phyloP scores from a whole-genome alignment of 257 asterid species.

The Voacanga thouarsii region DNA sequence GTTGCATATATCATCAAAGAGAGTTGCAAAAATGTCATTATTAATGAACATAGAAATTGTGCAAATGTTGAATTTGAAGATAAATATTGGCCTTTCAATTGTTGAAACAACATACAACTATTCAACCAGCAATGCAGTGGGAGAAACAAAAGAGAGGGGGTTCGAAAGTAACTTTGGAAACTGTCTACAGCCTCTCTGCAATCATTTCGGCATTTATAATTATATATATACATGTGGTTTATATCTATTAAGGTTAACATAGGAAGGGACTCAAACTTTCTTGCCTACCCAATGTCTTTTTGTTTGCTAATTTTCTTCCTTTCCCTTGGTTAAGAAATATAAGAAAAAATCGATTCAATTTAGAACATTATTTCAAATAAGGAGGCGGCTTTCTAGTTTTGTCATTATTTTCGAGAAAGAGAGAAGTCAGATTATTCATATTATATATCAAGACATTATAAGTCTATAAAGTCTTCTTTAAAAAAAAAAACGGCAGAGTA shows the following conservation, averaged over 20 bases:
- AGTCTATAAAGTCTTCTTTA: not conserved
- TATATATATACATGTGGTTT: constrained; percentile 10
- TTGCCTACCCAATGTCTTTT: constrained; percentile 17
- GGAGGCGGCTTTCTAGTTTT: too few species aligned
- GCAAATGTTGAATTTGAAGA: not conserved
- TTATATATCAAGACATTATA: too few species aligned
- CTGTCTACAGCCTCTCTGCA: constrained; percentile 19
- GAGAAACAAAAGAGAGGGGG: not conserved
- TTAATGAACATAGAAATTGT: not conserved
- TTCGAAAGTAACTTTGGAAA: constrained; percentile 5
- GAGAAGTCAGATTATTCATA: too few species aligned
- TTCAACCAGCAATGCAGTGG: not conserved
- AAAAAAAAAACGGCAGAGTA: too few species aligned
- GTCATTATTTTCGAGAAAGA: too few species aligned
- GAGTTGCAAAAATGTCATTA: not conserved
- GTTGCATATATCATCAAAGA: not conserved
- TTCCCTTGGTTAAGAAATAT: not conserved
- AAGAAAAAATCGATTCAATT: too few species aligned
- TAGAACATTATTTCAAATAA: too few species aligned
- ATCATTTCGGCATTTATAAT: constrained; percentile 23
- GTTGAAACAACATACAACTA: not conserved
- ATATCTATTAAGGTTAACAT: not conserved
- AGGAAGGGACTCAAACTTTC: constrained; percentile 25
- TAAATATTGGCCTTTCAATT: not conserved
- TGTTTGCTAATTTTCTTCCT: not conserved